Evolutionary conservation across 2,329 filamentous ascomycete species (phyloP).

Genomic region (Xylaria sp.): DNA sequence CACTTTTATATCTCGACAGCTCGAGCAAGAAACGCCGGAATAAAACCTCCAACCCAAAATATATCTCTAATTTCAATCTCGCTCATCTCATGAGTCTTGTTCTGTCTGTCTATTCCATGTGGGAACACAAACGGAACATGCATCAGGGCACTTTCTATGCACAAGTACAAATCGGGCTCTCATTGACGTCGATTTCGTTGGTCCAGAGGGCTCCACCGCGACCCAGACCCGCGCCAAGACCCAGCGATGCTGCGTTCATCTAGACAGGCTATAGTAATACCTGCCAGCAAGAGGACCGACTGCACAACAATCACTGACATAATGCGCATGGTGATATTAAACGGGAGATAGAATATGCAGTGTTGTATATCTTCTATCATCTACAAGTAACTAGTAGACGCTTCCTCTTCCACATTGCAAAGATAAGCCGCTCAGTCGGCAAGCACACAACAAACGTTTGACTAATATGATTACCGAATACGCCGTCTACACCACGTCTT

Average conservation of each 20-base stretch:
- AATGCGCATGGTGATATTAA: neutral
- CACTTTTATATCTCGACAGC: neutral
- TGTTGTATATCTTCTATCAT: neutral
- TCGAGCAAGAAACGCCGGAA: neutral
- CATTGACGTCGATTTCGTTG: slow-evolving; percentile 6
- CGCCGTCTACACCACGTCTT: slow-evolving; percentile 9
- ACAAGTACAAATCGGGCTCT: neutral
- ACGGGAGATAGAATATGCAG: neutral
- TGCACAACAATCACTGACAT: neutral
- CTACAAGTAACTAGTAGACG: too few relatives aligned
- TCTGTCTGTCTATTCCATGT: neutral
- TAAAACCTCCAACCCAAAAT: neutral
- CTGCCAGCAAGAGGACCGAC: neutral
- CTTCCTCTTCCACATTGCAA: neutral
- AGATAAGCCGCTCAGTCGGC: neutral
- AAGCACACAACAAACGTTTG: neutral
- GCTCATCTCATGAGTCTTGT: neutral
- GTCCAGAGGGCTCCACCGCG: slow-evolving; percentile 1
- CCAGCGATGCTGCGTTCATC: too few relatives aligned
- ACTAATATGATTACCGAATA: neutral
- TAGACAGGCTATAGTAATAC: neutral
- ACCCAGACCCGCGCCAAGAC: too few relatives aligned
- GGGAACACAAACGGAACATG: neutral
- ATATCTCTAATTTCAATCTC: neutral
- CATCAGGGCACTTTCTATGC: neutral